Base-by-base conservation (phyloP, 2,329 filamentous ascomycete genomes). In the Alternaria longipes region DNA sequence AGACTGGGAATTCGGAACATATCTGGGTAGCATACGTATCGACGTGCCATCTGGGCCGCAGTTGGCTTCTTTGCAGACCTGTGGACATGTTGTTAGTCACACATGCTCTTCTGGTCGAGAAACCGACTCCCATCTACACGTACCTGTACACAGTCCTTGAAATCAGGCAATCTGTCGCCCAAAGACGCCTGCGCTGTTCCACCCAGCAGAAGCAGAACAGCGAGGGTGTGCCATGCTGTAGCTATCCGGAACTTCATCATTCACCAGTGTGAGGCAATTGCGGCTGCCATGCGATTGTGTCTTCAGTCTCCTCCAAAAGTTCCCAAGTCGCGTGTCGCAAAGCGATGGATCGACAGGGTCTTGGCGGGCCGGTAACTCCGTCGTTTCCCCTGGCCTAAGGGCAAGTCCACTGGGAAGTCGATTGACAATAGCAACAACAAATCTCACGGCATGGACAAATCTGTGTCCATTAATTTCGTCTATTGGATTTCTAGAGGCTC, bases 81-180 rank as follows among this genome's bases (percentile, higher is more conserved):
- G 61, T 26, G 46, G 28, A 36, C 8, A 8, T 14, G 56, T 24
- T 52, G 54, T 63, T 58, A 71, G 68, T 30, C 40, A 12, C 24
- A 24, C 3, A 5, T 5, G 20, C 11, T 30, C 28, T 30, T 30
- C 28, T 30, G 4, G 28, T 30, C 11, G 9, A 30, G 9, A 30
- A 11, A 30, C 4, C 28, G 3, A 30, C 4, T 30, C 28, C 28
- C 28, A 5, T 7, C 38, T 82, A 38, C 46, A 50, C 46, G 46
- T 83, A 97, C 94, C 84, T 92, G 81, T 54, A 98, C 87, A 78
- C 95, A 99, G 78, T 93, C 85, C 75, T 85, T 86, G 78, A 99
- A 99, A 73, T 97, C 93, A 18, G 92, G 92, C 61, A 97, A 83
- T 56, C 88, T 86, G 79, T 99, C 95, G 67, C 95, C 95, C 50